Percentiles rank a stretch among this genome's conserved stretches.
These are phyloP conservation scores for Eucalyptus erythrocorys DNA, from an alignment of 345 rosid species.

Conservation along the genomic window DNA sequence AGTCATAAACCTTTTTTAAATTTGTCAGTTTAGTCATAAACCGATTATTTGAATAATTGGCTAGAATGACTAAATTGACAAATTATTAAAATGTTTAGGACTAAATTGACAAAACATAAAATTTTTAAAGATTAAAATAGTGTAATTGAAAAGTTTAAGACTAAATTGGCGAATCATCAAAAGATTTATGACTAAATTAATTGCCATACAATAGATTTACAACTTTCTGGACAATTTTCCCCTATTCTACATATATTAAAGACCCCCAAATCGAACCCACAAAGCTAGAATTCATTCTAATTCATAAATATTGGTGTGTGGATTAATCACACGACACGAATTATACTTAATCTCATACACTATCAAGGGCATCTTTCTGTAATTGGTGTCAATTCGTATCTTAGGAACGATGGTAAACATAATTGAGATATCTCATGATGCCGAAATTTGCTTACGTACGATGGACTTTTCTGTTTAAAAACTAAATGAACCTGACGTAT, in stretches of 20 bases:
- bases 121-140: not conserved
- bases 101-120: no score
- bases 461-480: no score
- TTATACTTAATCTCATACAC: not conserved
- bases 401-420: not conserved
- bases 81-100: not conserved
- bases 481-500: not conserved
- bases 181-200: no score
- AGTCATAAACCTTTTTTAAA: no score
- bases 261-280: not conserved
- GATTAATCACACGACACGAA: not conserved
- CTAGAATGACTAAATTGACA: not conserved
- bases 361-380: not conserved
- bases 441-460: no score
- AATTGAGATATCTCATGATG: not conserved
- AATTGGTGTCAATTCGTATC: not conserved
- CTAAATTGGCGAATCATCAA: no score
- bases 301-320: not conserved
- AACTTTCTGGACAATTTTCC: not conserved
- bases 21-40: no score
- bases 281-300: not conserved
- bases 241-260: not conserved
- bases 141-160: fast-evolving
- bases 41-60: no score
- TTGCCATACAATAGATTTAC: no score